Percentiles rank a stretch among this genome's conserved stretches.
Conservation (phyloP, 2,329 filamentous ascomycete species). For the Dryadomyces sulphureus region DNA sequence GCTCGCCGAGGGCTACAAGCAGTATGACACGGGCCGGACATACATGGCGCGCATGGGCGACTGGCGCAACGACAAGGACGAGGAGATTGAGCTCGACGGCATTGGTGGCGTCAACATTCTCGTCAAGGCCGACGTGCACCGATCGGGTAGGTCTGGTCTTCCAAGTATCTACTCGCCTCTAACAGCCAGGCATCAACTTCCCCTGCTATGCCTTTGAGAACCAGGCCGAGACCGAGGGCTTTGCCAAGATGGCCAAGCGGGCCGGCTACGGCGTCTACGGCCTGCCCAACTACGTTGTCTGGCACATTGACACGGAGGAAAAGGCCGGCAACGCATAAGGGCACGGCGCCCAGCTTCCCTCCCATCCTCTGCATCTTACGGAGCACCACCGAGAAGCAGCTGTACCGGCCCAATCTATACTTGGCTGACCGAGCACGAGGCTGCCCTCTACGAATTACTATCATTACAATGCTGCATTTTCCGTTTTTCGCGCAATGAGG, state of each 20-base stretch:
- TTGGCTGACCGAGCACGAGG: neutral
- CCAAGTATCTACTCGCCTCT: neutral
- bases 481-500: conserved; percentile 6
- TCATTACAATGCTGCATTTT: neutral
- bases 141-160: conserved; percentile 51
- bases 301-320: conserved; percentile 95
- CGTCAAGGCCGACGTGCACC: conserved; percentile 94
- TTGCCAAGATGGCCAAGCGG: conserved; percentile 95
- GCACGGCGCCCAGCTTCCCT: neutral
- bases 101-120: conserved; percentile 96
- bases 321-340: conserved; percentile 57
- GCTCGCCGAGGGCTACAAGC: conserved; percentile 85
- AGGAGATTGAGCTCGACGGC: conserved; percentile 83
- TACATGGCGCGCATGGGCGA: conserved; percentile 89
- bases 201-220: conserved; percentile 95
- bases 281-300: conserved; percentile 93
- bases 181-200: conserved; percentile 73
- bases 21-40: conserved; percentile 78
- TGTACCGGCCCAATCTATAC: neutral
- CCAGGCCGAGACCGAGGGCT: conserved; percentile 96
- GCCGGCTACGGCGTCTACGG: conserved; percentile 88
- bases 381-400: neutral
- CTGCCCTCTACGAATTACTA: neutral
- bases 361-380: neutral
- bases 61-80: conserved; percentile 81